Conservation (phyloP, 495 filamentous ascomycete genomes). For the Hypoxylon trugodes region DNA sequence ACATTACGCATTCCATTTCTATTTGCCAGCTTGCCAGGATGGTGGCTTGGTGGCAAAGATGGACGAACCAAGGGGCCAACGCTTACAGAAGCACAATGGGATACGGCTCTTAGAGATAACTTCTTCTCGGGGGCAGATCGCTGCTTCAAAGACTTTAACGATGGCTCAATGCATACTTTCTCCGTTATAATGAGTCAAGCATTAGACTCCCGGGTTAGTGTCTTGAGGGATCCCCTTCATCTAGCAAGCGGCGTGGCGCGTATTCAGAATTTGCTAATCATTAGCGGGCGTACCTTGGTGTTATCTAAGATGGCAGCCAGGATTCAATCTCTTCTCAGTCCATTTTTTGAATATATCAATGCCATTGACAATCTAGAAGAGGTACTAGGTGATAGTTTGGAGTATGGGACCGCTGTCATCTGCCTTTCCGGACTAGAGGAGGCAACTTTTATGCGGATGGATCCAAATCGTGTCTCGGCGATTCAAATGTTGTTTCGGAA, state of each 20-base stretch:
- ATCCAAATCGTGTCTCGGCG: neutral
- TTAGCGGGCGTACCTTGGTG: too few species aligned
- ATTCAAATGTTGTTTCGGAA: neutral
- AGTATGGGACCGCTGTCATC: too few species aligned
- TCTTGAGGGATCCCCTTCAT: too few species aligned
- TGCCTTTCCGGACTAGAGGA: too few species aligned
- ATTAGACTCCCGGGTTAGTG: constrained; percentile 39
- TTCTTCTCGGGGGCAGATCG: neutral
- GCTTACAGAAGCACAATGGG: neutral
- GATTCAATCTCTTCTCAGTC: too few species aligned
- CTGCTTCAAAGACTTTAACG: constrained; percentile 10
- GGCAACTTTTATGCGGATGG: too few species aligned
- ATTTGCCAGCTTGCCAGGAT: neutral
- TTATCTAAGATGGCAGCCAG: too few species aligned
- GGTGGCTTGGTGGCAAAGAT: neutral
- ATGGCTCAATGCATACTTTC: constrained; percentile 62
- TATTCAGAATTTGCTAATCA: too few species aligned
- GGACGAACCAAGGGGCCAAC: neutral
- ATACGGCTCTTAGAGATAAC: neutral
- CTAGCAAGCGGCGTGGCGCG: too few species aligned
- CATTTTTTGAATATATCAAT: too few species aligned
- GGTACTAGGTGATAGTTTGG: too few species aligned
- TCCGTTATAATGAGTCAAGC: constrained; percentile 60
- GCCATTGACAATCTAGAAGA: too few species aligned
- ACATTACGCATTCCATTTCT: neutral